Percentiles rank a stretch among this genome's conserved stretches.
These are phyloP conservation scores for Trichoderma guizhouense DNA, from an alignment of 2,329 filamentous ascomycete genomes.

Conservation along the genomic window DNA sequence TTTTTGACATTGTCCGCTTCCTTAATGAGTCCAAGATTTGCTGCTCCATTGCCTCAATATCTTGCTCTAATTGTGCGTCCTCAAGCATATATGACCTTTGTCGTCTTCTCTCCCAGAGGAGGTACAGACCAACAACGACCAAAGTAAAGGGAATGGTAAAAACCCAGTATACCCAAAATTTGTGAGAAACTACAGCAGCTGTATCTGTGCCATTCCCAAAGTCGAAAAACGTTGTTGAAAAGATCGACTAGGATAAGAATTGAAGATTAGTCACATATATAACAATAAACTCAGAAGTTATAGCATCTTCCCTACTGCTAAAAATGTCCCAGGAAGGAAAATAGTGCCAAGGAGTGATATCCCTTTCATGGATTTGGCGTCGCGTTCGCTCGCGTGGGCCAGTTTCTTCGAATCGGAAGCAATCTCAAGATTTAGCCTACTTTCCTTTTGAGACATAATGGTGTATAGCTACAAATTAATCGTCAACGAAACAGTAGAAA, in stretches of 20 bases:
- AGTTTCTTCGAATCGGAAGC: not conserved
- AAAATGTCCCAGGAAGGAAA: not conserved
- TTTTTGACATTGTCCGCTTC: not conserved
- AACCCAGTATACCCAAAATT: not conserved
- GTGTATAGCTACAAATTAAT: not conserved
- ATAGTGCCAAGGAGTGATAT: not conserved
- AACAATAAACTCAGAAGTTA: accelerated
- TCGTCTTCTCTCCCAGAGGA: not conserved
- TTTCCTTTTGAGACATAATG: not conserved
- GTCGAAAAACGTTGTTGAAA: not conserved
- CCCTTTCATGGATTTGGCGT: not conserved
- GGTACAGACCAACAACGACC: not conserved
- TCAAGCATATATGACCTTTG: not conserved
- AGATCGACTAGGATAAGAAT: not conserved
- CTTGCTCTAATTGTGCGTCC: not conserved
- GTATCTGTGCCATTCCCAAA: not conserved
- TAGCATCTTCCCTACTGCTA: not conserved
- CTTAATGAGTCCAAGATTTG: not conserved
- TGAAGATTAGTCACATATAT: not conserved
- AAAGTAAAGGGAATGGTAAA: not conserved
- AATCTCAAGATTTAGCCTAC: not conserved
- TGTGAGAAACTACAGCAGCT: not conserved
- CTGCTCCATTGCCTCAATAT: not conserved
- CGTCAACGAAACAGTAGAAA: accelerated
- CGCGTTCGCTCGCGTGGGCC: not conserved